Percentiles rank a stretch among this genome's conserved stretches.
Conservation (phyloP, 495 filamentous ascomycete genomes). For the Hyaloscypha hepaticicola region DNA sequence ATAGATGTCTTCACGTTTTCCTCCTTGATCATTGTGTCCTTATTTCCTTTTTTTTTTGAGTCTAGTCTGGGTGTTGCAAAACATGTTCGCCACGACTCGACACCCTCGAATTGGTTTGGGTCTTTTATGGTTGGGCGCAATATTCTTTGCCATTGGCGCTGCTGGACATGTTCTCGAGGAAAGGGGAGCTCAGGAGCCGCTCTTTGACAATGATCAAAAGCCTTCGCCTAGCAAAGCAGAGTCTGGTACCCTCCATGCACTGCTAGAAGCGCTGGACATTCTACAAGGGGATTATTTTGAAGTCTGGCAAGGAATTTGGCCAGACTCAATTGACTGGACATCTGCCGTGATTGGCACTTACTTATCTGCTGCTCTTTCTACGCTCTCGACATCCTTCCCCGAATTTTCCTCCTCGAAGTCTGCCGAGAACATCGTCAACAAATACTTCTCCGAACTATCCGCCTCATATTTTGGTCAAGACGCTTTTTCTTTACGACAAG, state of each 20-base stretch:
- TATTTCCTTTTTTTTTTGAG: background rate
- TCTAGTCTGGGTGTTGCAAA: background rate
- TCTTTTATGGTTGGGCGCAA: background rate
- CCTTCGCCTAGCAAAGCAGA: slow-evolving; percentile 7
- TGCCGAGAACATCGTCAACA: slow-evolving; percentile 73
- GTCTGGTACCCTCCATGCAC: slow-evolving; percentile 26
- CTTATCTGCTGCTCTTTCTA: slow-evolving; percentile 64
- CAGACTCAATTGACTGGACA: slow-evolving; percentile 90
- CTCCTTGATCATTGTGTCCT: slow-evolving; percentile 25
- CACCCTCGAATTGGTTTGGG: slow-evolving; percentile 4
- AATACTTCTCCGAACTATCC: slow-evolving; percentile 74
- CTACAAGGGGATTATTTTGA: slow-evolving; percentile 80
- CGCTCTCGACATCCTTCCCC: slow-evolving; percentile 51
- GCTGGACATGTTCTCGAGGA: background rate
- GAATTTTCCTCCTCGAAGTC: slow-evolving; percentile 40
- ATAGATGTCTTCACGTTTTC: slow-evolving; percentile 31
- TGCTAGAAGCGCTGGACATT: slow-evolving; percentile 63
- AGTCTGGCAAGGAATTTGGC: slow-evolving; percentile 79
- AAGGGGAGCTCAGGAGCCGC: background rate
- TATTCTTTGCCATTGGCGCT: slow-evolving; percentile 1
- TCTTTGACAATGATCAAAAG: slow-evolving; percentile 3
- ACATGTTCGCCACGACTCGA: slow-evolving; percentile 10
- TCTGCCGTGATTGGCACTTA: slow-evolving; percentile 83
- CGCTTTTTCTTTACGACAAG: slow-evolving; percentile 66
- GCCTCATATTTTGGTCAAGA: slow-evolving; percentile 89